Evolutionary conservation across 257 asterid species (phyloP).

Genomic region (Nyctanthes arbortristis): DNA sequence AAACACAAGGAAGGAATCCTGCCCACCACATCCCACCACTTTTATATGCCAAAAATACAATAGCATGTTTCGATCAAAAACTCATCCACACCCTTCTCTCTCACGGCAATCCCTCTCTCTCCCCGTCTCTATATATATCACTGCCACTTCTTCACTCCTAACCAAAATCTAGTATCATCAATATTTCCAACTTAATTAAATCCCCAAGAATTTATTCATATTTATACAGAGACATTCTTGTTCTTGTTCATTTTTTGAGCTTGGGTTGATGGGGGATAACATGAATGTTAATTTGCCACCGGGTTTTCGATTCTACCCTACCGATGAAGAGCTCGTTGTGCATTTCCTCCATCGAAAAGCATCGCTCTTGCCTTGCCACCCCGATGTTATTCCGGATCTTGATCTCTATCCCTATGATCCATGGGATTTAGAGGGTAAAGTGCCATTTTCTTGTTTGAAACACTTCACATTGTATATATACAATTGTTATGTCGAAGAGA

Average conservation of each 20-base stretch:
- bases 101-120: not conserved
- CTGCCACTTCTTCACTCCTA: too few relatives aligned
- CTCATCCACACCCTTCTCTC: not conserved
- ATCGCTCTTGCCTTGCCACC: constrained; percentile 81
- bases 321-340: constrained; percentile 91
- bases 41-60: not conserved
- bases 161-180: too few relatives aligned
- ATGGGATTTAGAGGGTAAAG: constrained; percentile 88
- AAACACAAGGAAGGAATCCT: too few relatives aligned
- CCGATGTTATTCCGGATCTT: constrained; percentile 95
- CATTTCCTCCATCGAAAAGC: constrained; percentile 96
- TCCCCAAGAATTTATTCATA: too few relatives aligned
- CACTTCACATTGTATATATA: too few relatives aligned
- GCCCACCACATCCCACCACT: constrained; percentile 37
- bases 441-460: too few relatives aligned
- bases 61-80: not conserved
- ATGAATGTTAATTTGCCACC: constrained; percentile 81
- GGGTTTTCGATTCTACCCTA: constrained; percentile 85
- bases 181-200: too few relatives aligned
- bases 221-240: too few relatives aligned
- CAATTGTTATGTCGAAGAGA: too few relatives aligned
- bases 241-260: too few relatives aligned
- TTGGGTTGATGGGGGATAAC: constrained; percentile 27
- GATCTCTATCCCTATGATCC: constrained; percentile 90
- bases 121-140: not conserved